A percentile compares a stretch with the other conserved stretches of the same genome.
These are phyloP conservation scores for Cladophialophora bantiana DNA, from an alignment of 2,329 filamentous ascomycete genomes.

Conservation along the genomic window DNA sequence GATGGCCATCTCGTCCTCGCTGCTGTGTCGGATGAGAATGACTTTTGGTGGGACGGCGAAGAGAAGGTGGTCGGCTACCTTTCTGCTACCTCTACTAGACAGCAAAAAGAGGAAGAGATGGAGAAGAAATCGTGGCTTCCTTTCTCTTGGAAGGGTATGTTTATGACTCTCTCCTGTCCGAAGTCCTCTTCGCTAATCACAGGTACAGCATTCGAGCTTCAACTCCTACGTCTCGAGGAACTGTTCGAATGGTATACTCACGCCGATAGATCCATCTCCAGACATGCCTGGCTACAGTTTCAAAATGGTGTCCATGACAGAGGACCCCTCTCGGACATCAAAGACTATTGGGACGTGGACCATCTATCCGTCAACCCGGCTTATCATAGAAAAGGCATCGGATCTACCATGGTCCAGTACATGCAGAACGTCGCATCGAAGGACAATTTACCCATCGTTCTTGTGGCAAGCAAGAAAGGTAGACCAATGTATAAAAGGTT, in stretches of 20 bases:
- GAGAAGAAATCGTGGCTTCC: background rate
- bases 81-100: slow-evolving; percentile 25
- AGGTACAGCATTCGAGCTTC: slow-evolving; percentile 31
- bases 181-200: slow-evolving; percentile 1
- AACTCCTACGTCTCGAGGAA: slow-evolving; percentile 28
- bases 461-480: slow-evolving; percentile 42
- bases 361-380: slow-evolving; percentile 39
- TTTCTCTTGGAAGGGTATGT: slow-evolving; percentile 30
- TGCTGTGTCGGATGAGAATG: slow-evolving; percentile 35
- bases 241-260: slow-evolving; percentile 28
- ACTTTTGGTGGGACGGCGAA: slow-evolving; percentile 26
- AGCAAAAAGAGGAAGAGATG: background rate
- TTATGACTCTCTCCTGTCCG: background rate
- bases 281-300: slow-evolving; percentile 20
- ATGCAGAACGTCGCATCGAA: slow-evolving; percentile 39
- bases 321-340: slow-evolving; percentile 30
- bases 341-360: slow-evolving; percentile 39
- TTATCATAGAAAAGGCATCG: slow-evolving; percentile 43
- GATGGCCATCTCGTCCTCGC: slow-evolving; percentile 33
- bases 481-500: slow-evolving; percentile 42
- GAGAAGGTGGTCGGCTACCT: slow-evolving; percentile 38
- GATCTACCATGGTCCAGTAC: slow-evolving; percentile 40
- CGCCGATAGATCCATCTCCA: slow-evolving; percentile 27
- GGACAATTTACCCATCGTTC: slow-evolving; percentile 39
- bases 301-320: slow-evolving; percentile 15